A percentile compares a stretch with the other conserved stretches of the same genome.
These are phyloP conservation scores for Xylaria sp. DNA, from an alignment of 2,329 filamentous ascomycete genomes.

Conservation along the genomic window DNA sequence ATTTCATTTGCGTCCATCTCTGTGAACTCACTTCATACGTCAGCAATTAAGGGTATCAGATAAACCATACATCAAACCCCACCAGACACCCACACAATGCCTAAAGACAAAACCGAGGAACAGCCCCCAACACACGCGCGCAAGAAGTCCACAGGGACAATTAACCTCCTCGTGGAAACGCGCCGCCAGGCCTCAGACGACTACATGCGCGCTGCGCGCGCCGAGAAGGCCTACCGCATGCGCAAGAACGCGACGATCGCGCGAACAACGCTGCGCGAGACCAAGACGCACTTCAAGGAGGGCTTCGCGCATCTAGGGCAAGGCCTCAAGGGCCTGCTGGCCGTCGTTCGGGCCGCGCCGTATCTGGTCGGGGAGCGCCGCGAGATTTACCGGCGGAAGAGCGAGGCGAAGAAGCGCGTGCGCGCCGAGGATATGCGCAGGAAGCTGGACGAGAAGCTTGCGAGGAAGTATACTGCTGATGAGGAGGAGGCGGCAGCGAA, in stretches of 20 bases:
- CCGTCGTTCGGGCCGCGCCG: slow-evolving; percentile 50
- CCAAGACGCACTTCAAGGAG: slow-evolving; percentile 55
- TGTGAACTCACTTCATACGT: too few species aligned
- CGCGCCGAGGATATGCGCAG: slow-evolving; percentile 51
- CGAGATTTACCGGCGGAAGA: slow-evolving; percentile 48
- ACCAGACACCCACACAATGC: neutral
- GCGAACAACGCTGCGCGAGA: slow-evolving; percentile 53
- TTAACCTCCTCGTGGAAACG: slow-evolving; percentile 55
- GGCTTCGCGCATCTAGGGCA: slow-evolving; percentile 52
- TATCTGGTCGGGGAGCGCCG: slow-evolving; percentile 54
- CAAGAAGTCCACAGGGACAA: slow-evolving; percentile 53
- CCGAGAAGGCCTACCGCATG: slow-evolving; percentile 56
- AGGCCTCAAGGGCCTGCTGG: slow-evolving; percentile 50
- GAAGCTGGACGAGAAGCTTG: slow-evolving; percentile 50
- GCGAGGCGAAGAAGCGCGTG: slow-evolving; percentile 48
- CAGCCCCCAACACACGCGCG: slow-evolving; percentile 4
- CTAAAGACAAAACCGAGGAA: slow-evolving; percentile 8
- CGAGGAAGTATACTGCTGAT: slow-evolving; percentile 15
- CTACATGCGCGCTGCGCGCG: slow-evolving; percentile 53
- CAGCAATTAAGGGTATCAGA: neutral
- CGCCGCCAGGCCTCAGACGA: slow-evolving; percentile 54
- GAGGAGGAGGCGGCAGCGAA: slow-evolving; percentile 7
- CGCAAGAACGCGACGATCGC: slow-evolving; percentile 56
- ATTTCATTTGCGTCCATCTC: too few species aligned
- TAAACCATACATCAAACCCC: neutral